Percentiles rank a stretch among this genome's conserved stretches.
These are phyloP conservation scores for Castanea crenata DNA, from an alignment of 306 rosid species.

Conservation along the genomic window DNA sequence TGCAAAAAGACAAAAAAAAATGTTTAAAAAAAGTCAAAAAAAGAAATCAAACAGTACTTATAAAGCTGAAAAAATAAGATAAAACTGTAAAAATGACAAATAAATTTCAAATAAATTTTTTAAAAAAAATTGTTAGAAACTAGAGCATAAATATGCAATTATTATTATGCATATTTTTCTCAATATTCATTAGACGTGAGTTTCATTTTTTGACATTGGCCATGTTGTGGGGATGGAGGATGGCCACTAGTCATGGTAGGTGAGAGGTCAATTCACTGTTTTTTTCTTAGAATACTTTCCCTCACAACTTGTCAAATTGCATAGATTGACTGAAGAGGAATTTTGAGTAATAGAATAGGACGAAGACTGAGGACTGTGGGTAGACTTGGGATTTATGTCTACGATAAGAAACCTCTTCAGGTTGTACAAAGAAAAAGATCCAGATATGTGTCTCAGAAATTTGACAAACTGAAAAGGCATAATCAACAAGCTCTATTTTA, in stretches of 20 bases:
- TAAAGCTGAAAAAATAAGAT: no score
- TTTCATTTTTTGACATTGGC: neutral
- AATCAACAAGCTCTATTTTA: neutral
- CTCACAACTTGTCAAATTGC: neutral
- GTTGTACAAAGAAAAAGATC: neutral
- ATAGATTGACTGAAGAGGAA: neutral
- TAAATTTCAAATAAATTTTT: no score
- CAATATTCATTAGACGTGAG: no score
- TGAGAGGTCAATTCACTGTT: constrained; percentile 6
- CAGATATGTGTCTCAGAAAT: neutral
- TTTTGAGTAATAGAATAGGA: neutral
- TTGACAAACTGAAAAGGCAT: neutral
- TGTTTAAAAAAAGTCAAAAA: no score
- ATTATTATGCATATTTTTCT: neutral
- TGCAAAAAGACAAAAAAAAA: no score
- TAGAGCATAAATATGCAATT: no score
- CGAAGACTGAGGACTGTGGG: neutral
- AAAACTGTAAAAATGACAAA: no score
- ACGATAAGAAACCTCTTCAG: neutral
- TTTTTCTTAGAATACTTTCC: neutral
- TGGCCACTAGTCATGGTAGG: neutral
- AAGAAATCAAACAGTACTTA: no score
- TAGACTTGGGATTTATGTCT: neutral
- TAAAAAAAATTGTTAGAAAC: no score
- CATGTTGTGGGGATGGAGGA: neutral